phyloP scores from a whole-genome alignment of 2,329 filamentous ascomycete species.

The Colletotrichum plurivorum region DNA sequence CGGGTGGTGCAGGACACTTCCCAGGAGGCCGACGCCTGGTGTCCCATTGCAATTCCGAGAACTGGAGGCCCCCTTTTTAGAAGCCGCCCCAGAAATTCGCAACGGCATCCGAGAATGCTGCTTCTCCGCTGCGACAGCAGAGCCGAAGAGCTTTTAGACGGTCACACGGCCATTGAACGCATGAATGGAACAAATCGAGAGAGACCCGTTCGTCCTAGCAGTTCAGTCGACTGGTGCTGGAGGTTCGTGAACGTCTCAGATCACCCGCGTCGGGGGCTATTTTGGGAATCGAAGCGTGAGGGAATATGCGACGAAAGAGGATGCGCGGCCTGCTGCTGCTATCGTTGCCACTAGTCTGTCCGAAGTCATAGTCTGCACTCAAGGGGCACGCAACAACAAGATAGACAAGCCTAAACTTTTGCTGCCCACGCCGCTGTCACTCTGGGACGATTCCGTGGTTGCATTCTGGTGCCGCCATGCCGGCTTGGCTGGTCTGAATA shows the following conservation, averaged over 20 bases:
- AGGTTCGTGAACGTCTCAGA: constrained; percentile 37
- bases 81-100: constrained; percentile 13
- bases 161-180: constrained; percentile 7
- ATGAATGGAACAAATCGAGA: constrained; percentile 18
- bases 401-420: background rate
- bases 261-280: constrained; percentile 29
- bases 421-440: constrained; percentile 4
- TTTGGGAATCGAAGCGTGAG: constrained; percentile 18
- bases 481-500: constrained; percentile 17
- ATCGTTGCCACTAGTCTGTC: background rate
- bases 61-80: constrained; percentile 19
- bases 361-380: too few species aligned
- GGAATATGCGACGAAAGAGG: constrained; percentile 27
- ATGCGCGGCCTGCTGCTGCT: background rate
- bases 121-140: too few species aligned
- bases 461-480: constrained; percentile 12
- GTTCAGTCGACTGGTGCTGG: constrained; percentile 10
- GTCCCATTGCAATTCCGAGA: constrained; percentile 1
- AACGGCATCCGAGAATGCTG: background rate
- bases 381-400: too few species aligned
- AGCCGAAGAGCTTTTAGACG: background rate
- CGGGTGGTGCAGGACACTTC: constrained; percentile 5
- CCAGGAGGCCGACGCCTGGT: constrained; percentile 7
- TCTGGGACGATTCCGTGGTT: background rate
- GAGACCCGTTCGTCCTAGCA: constrained; percentile 33